Conservation (phyloP, 2,329 filamentous ascomycete species). For the Colletotrichum phormii region DNA sequence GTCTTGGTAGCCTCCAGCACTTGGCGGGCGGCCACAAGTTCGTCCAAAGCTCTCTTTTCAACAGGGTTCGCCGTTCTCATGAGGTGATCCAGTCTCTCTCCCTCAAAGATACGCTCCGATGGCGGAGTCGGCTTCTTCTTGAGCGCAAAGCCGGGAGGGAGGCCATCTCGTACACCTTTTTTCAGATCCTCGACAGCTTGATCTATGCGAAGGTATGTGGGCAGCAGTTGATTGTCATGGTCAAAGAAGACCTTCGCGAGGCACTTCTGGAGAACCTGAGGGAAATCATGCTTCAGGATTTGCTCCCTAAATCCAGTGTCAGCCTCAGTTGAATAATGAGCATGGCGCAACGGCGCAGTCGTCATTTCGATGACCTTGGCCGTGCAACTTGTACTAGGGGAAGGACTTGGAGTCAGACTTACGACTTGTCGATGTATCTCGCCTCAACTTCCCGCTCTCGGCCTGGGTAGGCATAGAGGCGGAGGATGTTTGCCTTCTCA, state of each 20-base stretch:
- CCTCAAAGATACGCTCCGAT: constrained; percentile 32
- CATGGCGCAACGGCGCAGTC: background rate
- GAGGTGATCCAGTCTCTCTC: constrained; percentile 39
- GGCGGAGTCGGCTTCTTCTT: constrained; percentile 46
- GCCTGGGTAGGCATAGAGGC: background rate
- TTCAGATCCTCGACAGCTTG: constrained; percentile 15
- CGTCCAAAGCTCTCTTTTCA: constrained; percentile 49
- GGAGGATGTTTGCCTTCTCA: constrained; percentile 28
- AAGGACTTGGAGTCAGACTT: constrained; percentile 4
- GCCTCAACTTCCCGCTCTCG: background rate
- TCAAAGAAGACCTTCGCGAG: constrained; percentile 39
- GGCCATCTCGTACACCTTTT: background rate
- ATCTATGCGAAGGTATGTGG: constrained; percentile 49
- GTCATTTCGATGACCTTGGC: background rate
- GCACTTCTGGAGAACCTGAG: constrained; percentile 43
- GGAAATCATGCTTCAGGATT: constrained; percentile 51
- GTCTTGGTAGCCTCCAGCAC: constrained; percentile 17
- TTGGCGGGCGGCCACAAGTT: constrained; percentile 52
- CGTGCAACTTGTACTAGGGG: background rate
- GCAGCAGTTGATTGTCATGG: constrained; percentile 46
- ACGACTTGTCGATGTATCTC: constrained; percentile 19
- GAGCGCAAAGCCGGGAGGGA: constrained; percentile 39
- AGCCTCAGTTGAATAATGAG: background rate
- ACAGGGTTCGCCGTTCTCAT: constrained; percentile 24
- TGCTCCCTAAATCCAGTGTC: constrained; percentile 15